phyloP scores from a whole-genome alignment of 176 grass and related monocot genomes.

The Oryza rufipogon region DNA sequence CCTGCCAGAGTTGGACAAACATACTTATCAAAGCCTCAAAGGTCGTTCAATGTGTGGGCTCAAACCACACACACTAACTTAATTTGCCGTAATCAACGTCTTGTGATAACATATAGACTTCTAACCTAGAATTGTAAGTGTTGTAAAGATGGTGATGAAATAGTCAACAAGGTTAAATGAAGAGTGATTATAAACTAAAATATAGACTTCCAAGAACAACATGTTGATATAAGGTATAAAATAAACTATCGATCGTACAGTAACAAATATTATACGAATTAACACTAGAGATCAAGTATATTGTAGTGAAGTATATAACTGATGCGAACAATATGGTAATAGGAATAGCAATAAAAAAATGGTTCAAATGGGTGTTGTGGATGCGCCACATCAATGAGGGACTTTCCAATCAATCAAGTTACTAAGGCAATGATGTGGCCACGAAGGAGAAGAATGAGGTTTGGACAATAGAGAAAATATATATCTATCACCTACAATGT shows the following conservation, averaged over 20 bases:
- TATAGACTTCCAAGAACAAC: background rate
- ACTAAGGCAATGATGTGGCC: slow-evolving; percentile 7
- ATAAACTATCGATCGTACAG: background rate
- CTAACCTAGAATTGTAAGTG: background rate
- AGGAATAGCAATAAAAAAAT: background rate
- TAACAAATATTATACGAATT: background rate
- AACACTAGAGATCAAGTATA: background rate
- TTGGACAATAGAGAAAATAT: background rate
- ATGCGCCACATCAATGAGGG: background rate
- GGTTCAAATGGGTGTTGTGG: background rate
- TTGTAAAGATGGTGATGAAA: background rate
- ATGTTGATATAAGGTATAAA: slow-evolving; percentile 9
- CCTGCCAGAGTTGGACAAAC: too few species aligned
- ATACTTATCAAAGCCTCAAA: too few species aligned
- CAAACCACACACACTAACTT: background rate
- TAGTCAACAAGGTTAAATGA: background rate
- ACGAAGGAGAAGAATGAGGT: background rate
- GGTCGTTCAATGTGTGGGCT: too few species aligned
- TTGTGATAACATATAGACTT: background rate
- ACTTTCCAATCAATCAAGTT: slow-evolving; percentile 2
- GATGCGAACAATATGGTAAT: background rate
- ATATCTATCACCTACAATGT: background rate
- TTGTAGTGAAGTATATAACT: background rate
- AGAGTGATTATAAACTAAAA: background rate
- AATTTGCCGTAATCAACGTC: background rate